Conservation (phyloP, 2,329 filamentous ascomycete species). For the Paraphoma chrysanthemicola region DNA sequence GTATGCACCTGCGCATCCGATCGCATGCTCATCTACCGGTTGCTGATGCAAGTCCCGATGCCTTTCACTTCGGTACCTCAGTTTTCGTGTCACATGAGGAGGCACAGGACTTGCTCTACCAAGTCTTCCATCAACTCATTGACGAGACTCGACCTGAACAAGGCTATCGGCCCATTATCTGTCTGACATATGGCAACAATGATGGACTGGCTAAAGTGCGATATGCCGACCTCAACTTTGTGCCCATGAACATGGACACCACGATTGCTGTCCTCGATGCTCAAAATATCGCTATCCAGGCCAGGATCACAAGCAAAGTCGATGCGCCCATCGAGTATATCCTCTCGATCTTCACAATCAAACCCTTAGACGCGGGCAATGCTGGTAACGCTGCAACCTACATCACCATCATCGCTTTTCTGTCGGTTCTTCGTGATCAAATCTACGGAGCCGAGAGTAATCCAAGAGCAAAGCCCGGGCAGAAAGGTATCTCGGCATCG, state of each 20-base stretch:
- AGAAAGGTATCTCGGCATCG: slow-evolving; percentile 10
- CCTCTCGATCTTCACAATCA: slow-evolving; percentile 9
- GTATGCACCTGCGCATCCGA: slow-evolving; percentile 19
- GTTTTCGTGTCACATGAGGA: slow-evolving; percentile 12
- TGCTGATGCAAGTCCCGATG: slow-evolving; percentile 3
- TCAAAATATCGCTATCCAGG: slow-evolving; percentile 17
- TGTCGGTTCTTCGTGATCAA: slow-evolving; percentile 13
- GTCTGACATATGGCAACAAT: slow-evolving; percentile 15
- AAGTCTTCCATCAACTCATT: slow-evolving; percentile 23
- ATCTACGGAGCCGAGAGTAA: slow-evolving; percentile 10
- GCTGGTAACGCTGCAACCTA: slow-evolving; percentile 21
- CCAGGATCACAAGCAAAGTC: slow-evolving; percentile 7
- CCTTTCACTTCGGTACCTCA: slow-evolving; percentile 23
- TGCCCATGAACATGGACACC: slow-evolving; percentile 8
- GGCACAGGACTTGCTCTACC: slow-evolving; percentile 7
- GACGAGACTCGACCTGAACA: slow-evolving; percentile 3
- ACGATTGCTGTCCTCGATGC: slow-evolving; percentile 21
- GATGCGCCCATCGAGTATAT: slow-evolving; percentile 10
- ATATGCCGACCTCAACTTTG: slow-evolving; percentile 14
- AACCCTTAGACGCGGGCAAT: slow-evolving; percentile 3
- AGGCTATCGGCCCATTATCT: slow-evolving; percentile 21
- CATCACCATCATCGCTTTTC: slow-evolving; percentile 16
- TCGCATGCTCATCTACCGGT: slow-evolving; percentile 13
- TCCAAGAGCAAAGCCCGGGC: slow-evolving; percentile 12
- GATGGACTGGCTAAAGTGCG: slow-evolving; percentile 4